These are phyloP conservation scores for Inga leiocalycina DNA, from an alignment of 306 rosid genomes.

Conservation along the genomic window DNA sequence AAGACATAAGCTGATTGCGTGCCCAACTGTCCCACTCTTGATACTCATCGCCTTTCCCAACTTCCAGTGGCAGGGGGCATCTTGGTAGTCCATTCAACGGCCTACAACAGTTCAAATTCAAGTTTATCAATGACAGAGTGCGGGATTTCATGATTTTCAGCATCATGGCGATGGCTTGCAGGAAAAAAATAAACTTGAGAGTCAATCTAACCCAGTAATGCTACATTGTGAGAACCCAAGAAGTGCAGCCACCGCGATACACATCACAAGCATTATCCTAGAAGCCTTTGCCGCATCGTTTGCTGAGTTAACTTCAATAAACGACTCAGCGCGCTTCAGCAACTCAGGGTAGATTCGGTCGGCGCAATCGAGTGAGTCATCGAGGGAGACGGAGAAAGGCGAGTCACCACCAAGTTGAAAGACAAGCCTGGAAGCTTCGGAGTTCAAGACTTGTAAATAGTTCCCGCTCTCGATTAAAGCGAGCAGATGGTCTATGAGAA, in stretches of 20 bases:
- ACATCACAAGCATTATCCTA: constrained; percentile 49
- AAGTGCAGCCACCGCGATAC: constrained; percentile 70
- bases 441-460: constrained; percentile 58
- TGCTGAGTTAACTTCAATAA: constrained; percentile 42
- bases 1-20: constrained; percentile 80
- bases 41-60: constrained; percentile 30
- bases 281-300: constrained; percentile 44
- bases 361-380: constrained; percentile 49
- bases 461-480: constrained; percentile 61
- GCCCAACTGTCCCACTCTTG: constrained; percentile 87
- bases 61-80: constrained; percentile 61
- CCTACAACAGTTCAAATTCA: constrained; percentile 40
- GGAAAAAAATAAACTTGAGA: not conserved
- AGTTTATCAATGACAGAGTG: not conserved
- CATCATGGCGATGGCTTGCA: not conserved
- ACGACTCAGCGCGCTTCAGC: constrained; percentile 59
- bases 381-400: not conserved
- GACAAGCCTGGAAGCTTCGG: constrained; percentile 48
- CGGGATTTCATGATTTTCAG: not conserved
- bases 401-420: constrained; percentile 43
- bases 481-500: constrained; percentile 48
- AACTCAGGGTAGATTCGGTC: constrained; percentile 60
- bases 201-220: constrained; percentile 65
- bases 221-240: constrained; percentile 70
- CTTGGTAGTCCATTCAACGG: constrained; percentile 68